phyloP scores from a whole-genome alignment of 2,329 filamentous ascomycete species.

The Monosporascus ibericus region DNA sequence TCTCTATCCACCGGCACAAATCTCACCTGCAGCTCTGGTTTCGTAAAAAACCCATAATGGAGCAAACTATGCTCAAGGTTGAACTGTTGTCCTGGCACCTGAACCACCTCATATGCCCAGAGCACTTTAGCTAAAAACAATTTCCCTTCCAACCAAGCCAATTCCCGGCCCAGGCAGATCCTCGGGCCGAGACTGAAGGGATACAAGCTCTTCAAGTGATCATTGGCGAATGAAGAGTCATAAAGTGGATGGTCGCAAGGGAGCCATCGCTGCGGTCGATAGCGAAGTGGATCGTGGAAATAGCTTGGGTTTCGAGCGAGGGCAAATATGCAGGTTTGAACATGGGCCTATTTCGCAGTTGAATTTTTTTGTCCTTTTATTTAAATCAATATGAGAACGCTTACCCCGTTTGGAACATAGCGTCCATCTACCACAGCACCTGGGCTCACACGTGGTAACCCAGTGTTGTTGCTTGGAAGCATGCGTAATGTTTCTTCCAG shows the following conservation, averaged over 20 bases:
- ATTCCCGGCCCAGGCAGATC: neutral
- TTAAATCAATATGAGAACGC: neutral
- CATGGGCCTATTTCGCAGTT: neutral
- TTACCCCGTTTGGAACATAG: conserved; percentile 18
- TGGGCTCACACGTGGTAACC: conserved; percentile 14
- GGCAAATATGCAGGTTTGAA: neutral
- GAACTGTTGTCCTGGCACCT: neutral
- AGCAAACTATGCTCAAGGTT: conserved; percentile 2
- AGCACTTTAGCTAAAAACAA: conserved; percentile 7
- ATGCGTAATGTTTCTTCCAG: conserved; percentile 28
- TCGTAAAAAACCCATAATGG: conserved; percentile 7
- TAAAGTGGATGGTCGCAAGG: conserved; percentile 1
- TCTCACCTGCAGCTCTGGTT: conserved; percentile 1
- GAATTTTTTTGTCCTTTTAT: no score
- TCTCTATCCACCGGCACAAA: neutral
- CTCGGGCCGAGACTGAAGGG: conserved; percentile 2
- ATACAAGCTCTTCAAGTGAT: neutral
- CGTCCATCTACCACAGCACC: conserved; percentile 15
- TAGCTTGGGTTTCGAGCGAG: neutral
- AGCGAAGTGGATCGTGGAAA: conserved; percentile 6
- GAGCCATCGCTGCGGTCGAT: conserved; percentile 6
- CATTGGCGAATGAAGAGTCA: neutral
- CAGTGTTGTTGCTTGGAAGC: conserved; percentile 20
- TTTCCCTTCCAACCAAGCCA: conserved; percentile 2
- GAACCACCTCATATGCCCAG: conserved; percentile 6